Conservation (phyloP, 1,139 yeast genomes). For the Taphrina pruni region DNA sequence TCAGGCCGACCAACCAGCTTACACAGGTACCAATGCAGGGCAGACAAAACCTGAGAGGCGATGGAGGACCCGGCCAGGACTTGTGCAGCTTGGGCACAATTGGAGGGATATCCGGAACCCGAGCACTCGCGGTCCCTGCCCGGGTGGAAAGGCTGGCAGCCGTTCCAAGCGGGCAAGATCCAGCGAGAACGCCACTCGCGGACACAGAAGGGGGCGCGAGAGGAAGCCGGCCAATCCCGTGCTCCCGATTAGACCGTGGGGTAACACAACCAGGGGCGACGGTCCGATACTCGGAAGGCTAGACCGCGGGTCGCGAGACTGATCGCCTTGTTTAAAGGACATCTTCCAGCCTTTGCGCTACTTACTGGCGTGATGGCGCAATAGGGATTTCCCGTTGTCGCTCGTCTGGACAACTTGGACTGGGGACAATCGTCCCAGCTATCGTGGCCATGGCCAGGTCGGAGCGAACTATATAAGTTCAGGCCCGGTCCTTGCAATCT, state of each 20-base stretch:
- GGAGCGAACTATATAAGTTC: background rate
- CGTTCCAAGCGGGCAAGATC: background rate
- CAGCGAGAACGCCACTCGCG: constrained; percentile 5
- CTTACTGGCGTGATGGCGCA: background rate
- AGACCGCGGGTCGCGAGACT: background rate
- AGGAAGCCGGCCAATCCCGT: background rate
- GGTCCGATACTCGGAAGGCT: background rate
- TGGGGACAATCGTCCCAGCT: too few relatives aligned
- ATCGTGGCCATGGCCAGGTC: too few relatives aligned
- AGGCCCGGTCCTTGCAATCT: background rate
- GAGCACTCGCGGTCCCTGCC: too few relatives aligned
- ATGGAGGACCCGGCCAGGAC: too few relatives aligned
- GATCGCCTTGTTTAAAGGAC: background rate
- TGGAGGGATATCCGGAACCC: too few relatives aligned
- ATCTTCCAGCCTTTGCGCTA: background rate
- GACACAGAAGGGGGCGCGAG: background rate
- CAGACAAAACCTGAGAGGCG: too few relatives aligned
- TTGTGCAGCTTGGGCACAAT: too few relatives aligned
- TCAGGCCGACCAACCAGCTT: too few relatives aligned
- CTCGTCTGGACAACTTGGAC: too few relatives aligned
- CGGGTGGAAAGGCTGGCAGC: too few relatives aligned
- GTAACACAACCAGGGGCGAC: background rate
- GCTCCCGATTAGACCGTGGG: background rate
- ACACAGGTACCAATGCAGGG: too few relatives aligned
- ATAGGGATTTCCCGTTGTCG: background rate